phyloP scores from a whole-genome alignment of 768 basidiomycete species.

The Glaciozyma antarctica region DNA sequence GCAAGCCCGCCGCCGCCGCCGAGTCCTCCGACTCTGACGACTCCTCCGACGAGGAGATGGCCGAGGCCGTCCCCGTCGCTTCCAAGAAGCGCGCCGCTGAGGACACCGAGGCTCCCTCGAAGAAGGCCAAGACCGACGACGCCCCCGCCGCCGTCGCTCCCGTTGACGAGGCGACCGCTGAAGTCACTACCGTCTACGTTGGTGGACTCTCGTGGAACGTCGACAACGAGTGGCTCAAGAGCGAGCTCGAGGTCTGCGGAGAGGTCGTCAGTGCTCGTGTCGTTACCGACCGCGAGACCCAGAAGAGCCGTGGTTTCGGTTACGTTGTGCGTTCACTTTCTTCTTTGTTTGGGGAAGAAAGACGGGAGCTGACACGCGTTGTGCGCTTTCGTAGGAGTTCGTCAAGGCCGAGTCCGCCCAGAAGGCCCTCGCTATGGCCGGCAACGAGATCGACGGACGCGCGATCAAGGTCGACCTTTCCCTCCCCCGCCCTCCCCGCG shows the following conservation, averaged over 20 bases:
- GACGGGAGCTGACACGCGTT: slow-evolving; percentile 16
- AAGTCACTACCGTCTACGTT: slow-evolving; percentile 71
- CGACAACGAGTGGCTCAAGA: slow-evolving; percentile 85
- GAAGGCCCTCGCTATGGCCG: slow-evolving; percentile 69
- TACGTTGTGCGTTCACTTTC: slow-evolving; percentile 9
- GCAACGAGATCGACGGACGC: slow-evolving; percentile 86
- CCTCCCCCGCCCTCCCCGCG: slow-evolving; percentile 42
- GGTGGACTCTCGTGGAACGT: slow-evolving; percentile 92
- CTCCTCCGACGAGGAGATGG: slow-evolving; percentile 18
- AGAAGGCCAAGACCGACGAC: slow-evolving; percentile 71
- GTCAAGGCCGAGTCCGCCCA: slow-evolving; percentile 41
- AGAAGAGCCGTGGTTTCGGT: slow-evolving; percentile 41
- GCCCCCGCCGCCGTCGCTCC: slow-evolving; percentile 45
- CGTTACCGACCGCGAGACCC: slow-evolving; percentile 47
- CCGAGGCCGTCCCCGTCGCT: slow-evolving; percentile 17
- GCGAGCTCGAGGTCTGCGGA: slow-evolving; percentile 81
- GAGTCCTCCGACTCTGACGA: slow-evolving; percentile 24
- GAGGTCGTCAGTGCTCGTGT: slow-evolving; percentile 85
- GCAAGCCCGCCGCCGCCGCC: slow-evolving; percentile 12
- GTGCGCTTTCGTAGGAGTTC: slow-evolving; percentile 44
- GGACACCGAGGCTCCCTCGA: slow-evolving; percentile 47
- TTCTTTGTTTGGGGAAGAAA: background rate
- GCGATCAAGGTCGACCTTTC: slow-evolving; percentile 76
- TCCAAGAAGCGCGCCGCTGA: slow-evolving; percentile 33
- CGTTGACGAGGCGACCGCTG: slow-evolving; percentile 42